Evolutionary conservation across 2,329 filamentous ascomycete species (phyloP).

Genomic region (Aspergillus phoenicis): DNA sequence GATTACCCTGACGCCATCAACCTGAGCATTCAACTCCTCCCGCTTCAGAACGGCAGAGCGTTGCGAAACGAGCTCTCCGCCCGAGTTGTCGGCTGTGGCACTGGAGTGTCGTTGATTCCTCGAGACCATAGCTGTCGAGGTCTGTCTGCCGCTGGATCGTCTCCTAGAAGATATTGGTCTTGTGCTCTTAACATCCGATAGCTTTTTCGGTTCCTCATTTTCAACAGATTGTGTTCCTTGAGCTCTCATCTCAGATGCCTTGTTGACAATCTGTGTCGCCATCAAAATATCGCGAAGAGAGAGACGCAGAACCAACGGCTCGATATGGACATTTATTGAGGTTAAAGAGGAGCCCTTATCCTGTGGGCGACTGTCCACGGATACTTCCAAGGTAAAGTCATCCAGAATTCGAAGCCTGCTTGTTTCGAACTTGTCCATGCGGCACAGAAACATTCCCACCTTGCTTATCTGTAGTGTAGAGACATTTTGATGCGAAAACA

Average conservation of each 20-base stretch:
- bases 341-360: constrained; percentile 64
- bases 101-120: constrained; percentile 51
- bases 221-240: constrained; percentile 50
- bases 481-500: constrained; percentile 91
- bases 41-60: constrained; percentile 61
- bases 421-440: constrained; percentile 96
- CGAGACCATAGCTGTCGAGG: constrained; percentile 47
- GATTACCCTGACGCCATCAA: constrained; percentile 88
- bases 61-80: constrained; percentile 41
- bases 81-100: constrained; percentile 40
- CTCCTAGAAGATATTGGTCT: constrained; percentile 46
- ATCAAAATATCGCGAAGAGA: constrained; percentile 94
- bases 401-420: constrained; percentile 89
- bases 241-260: constrained; percentile 81
- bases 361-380: constrained; percentile 73
- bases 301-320: constrained; percentile 85
- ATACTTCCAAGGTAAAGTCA: constrained; percentile 89
- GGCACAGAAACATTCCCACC: constrained; percentile 96
- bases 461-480: constrained; percentile 91
- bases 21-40: constrained; percentile 81
- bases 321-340: constrained; percentile 82
- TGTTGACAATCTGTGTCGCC: constrained; percentile 87
- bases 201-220: constrained; percentile 57
- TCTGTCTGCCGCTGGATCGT: constrained; percentile 50
- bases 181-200: constrained; percentile 46